Base-by-base conservation (phyloP, 192 early-diverging fungal genomes). In the Umbelopsis vinacea region DNA sequence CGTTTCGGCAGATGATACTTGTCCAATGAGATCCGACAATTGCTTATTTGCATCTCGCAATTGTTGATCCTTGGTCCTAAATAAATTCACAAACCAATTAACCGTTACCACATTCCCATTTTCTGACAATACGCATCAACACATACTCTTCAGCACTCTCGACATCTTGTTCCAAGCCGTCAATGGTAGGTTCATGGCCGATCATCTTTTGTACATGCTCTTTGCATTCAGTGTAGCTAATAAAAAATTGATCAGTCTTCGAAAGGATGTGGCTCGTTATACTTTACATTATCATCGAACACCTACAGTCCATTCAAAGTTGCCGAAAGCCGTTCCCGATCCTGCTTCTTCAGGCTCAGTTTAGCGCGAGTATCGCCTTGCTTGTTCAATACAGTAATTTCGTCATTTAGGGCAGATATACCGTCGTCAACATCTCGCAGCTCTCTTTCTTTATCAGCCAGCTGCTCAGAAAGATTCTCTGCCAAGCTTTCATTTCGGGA, bases 331-430 rank as follows among this genome's bases (percentile, higher is more conserved):
- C 60, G 26, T 21, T 88, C 78, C 14, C 80, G 67, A 26, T 93
- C 90, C 19, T 76, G 70, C 70, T 82, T 79, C 53, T 88, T 86
- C 14, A 92, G 53, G 0, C 81, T 74, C 48, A 95, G 74, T 52
- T 83, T 81, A 9, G 92, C 91, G 0, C 89, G 82, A 0, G 83
- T 85, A 40, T 92, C 90, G 0, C 82, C 83, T 66, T 90, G 87
- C 74, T 74, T 72, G 74, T 83, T 93, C 66, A 91, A 82, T 57
- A 74, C 23, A 68, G 80, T 46, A 6, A 92, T 88, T 80, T 94
- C 90, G 0, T 86, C 68, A 50, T 80, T 82, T 4, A 89, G 67
- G 17, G 60, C 54, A 14, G 54, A 72, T 17, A 86, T 68, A 26
- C 79, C 66, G 1, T 77, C 77, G n/a, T 89, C 90, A 2, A 67